Conservation (phyloP, 192 early-diverging fungal species). For the Podila minutissima region DNA sequence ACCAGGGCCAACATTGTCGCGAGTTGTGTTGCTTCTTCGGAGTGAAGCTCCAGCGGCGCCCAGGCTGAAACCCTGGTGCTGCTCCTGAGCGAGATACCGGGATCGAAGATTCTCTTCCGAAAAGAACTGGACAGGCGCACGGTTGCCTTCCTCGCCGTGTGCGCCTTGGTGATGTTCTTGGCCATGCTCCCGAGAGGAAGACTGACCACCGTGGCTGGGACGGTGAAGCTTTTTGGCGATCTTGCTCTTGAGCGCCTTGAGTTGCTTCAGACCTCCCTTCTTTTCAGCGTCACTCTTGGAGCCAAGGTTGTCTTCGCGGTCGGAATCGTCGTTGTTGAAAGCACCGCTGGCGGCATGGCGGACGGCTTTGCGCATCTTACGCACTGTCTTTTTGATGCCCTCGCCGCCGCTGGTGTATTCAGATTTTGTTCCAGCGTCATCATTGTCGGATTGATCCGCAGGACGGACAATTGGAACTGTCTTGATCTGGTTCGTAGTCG, state of each 20-base stretch:
- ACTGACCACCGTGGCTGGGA: constrained; percentile 29
- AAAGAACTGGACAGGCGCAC: constrained; percentile 49
- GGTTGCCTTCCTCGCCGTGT: constrained; percentile 7
- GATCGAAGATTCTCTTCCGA: constrained; percentile 50
- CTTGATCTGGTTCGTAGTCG: constrained; percentile 42
- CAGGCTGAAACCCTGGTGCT: constrained; percentile 33
- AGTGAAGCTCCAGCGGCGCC: constrained; percentile 35
- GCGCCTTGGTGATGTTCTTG: constrained; percentile 1
- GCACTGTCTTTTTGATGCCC: constrained; percentile 46
- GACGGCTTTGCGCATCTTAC: constrained; percentile 37
- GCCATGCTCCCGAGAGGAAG: constrained; percentile 7
- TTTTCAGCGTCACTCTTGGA: constrained; percentile 52
- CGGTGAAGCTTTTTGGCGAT: constrained; percentile 45
- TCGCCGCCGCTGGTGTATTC: constrained; percentile 50
- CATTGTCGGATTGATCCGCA: constrained; percentile 46
- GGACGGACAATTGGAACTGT: constrained; percentile 49
- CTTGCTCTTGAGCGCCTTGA: constrained; percentile 47
- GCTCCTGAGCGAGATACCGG: constrained; percentile 37
- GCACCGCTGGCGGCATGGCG: constrained; percentile 41
- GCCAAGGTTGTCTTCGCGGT: constrained; percentile 36
- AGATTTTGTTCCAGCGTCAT: constrained; percentile 38
- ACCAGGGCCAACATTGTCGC: constrained; percentile 8
- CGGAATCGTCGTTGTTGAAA: constrained; percentile 47
- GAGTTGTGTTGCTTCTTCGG: constrained; percentile 47
- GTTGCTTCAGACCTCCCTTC: constrained; percentile 51